These are phyloP conservation scores for Fusarium sp. DNA, from an alignment of 2,329 filamentous ascomycete species.

Conservation along the genomic window DNA sequence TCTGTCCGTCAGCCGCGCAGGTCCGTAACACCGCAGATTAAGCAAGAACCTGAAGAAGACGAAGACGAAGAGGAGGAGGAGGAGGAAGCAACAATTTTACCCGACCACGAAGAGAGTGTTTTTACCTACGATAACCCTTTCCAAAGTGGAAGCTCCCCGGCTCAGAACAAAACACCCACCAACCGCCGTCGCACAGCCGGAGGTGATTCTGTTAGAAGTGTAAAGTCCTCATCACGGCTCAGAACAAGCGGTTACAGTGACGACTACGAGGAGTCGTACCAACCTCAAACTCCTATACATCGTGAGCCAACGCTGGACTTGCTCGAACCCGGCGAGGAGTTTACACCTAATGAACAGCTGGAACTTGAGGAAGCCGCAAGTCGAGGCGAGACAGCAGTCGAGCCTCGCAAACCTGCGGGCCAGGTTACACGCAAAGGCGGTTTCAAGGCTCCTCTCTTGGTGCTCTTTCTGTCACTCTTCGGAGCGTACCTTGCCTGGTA, in stretches of 20 bases:
- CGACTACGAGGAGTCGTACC: conserved; percentile 52
- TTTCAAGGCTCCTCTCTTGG: conserved; percentile 73
- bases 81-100: conserved; percentile 44
- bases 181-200: conserved; percentile 62
- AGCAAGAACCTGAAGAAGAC: conserved; percentile 63
- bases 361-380: conserved; percentile 77
- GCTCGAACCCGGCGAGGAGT: conserved; percentile 85
- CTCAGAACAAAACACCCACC: conserved; percentile 60
- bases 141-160: conserved; percentile 81
- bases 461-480: conserved; percentile 76
- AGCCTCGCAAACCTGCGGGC: conserved; percentile 56
- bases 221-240: conserved; percentile 56
- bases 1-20: conserved; percentile 64
- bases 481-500: conserved; percentile 84
- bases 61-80: conserved; percentile 44
- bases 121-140: conserved; percentile 95
- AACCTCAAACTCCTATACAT: conserved; percentile 31
- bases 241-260: conserved; percentile 53
- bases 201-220: conserved; percentile 56
- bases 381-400: conserved; percentile 60
- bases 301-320: conserved; percentile 51
- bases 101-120: conserved; percentile 65
- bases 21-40: conserved; percentile 64
- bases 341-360: conserved; percentile 89
- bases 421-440: conserved; percentile 55